Evolutionary conservation across 129 eudicot species (phyloP), one percentile per base, ranked within the genome.

Genomic region (Kitagawia praeruptora): DNA sequence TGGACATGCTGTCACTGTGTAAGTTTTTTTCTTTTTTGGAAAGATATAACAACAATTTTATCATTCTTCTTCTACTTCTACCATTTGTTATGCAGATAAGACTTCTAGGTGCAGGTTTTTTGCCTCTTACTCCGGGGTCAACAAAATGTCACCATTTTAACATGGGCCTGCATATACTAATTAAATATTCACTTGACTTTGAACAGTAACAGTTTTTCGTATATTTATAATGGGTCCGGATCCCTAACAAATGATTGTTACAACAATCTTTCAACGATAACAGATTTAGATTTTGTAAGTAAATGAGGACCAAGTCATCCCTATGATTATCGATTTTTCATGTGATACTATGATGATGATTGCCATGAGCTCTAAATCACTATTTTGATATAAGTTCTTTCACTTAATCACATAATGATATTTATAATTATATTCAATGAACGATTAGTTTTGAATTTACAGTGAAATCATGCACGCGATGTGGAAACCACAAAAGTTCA

Each of bases 61-160:
- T 16, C 7, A 10, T 69, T 40, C 44, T 14, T 70, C 54, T 45
- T 75, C 25, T 45, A 48, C 18, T 18, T 31, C 73, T 79, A 77
- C 75, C 74, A 53, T 81, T 88, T 25, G 54, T 74, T 74, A 81
- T 80, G 78, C 81, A 80, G 80, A 72, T 69, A 51, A 4, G 77
- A 88, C 91, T 91, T 89, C 87, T 83, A 77, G 81, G 86, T 80
- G 87, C 97, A 91, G 92, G 92, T 86, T 91, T 86, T 91, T 91
- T 91, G 97, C 37, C 37, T 34, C 37, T 34, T 34, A 34, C 37
- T 34, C 37, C 37, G 85, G 78, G 56, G 70, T 75, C 8, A 81
- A 51, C 79, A 74, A 70, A 39, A 37, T 31, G 37, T 28, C 47
- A 16, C 41, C 48, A 39, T 71, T 18, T 71, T 41, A 23, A 44